phyloP scores from a whole-genome alignment of 176 grass and related monocot genomes.

The Triticum monococcum region DNA sequence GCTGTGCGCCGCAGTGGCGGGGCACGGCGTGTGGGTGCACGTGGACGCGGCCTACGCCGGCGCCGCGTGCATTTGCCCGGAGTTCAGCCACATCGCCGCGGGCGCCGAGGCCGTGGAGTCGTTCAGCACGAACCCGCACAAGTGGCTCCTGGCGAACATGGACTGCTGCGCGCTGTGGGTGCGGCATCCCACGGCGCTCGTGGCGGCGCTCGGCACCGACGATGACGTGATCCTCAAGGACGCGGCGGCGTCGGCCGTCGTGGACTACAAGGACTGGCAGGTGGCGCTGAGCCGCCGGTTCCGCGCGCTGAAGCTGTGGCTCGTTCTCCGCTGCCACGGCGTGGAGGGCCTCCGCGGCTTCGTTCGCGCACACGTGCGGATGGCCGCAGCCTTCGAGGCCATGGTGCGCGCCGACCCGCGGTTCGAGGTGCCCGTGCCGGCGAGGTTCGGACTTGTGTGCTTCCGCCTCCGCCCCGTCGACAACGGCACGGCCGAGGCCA shows the following conservation, averaged over 20 bases:
- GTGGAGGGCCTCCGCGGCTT: constrained; percentile 42
- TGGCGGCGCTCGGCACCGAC: constrained; percentile 44
- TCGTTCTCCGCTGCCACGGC: constrained; percentile 56
- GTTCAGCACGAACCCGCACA: constrained; percentile 55
- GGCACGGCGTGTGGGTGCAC: constrained; percentile 40
- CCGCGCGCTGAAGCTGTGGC: constrained; percentile 69
- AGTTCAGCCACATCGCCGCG: constrained; percentile 21
- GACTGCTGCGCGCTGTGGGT: constrained; percentile 72
- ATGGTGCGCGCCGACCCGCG: constrained; percentile 49
- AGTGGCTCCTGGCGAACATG: constrained; percentile 63
- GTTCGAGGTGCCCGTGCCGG: constrained; percentile 57
- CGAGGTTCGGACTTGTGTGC: constrained; percentile 52
- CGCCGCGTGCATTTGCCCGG: constrained; percentile 43
- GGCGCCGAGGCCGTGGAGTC: constrained; percentile 40
- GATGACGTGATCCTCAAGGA: constrained; percentile 47
- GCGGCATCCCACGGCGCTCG: not conserved
- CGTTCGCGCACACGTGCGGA: constrained; percentile 45
- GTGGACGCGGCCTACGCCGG: constrained; percentile 53
- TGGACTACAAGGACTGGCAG: constrained; percentile 86
- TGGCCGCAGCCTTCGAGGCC: constrained; percentile 51
- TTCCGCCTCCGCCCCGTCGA: constrained; percentile 36
- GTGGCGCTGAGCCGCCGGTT: constrained; percentile 54
- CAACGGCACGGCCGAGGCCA: not conserved
- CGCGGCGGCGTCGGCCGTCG: not conserved
- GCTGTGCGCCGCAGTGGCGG: constrained; percentile 17